Percentiles rank a stretch among this genome's conserved stretches.
Conservation (phyloP, 164 flowering plant genomes). For the Dillenia turbinata region DNA sequence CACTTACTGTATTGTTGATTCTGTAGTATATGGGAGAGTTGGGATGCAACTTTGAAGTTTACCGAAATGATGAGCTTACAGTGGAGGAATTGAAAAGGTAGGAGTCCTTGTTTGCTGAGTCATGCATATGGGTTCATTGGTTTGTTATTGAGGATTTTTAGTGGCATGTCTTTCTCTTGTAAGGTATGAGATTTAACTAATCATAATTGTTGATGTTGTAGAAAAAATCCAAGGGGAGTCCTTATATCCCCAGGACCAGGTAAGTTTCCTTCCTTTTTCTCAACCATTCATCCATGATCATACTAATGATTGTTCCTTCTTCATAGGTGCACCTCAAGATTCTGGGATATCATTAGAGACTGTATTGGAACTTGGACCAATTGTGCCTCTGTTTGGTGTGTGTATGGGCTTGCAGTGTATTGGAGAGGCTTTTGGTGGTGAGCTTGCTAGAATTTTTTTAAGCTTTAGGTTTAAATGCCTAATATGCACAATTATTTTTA, state of each 20-base stretch:
- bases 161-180: too few relatives aligned
- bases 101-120: background rate
- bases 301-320: background rate
- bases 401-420: constrained; percentile 99
- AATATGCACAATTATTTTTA: too few relatives aligned
- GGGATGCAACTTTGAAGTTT: constrained; percentile 79
- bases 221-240: constrained; percentile 91
- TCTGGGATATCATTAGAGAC: constrained; percentile 95
- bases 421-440: constrained; percentile 98
- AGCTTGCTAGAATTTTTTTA: background rate
- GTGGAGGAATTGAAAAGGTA: constrained; percentile 79
- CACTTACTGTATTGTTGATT: background rate
- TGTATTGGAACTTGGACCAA: constrained; percentile 88
- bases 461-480: too few relatives aligned
- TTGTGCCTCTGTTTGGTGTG: constrained; percentile 85
- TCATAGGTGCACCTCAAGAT: constrained; percentile 82
- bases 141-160: too few relatives aligned
- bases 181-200: too few relatives aligned
- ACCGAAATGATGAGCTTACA: constrained; percentile 84
- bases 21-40: constrained; percentile 89
- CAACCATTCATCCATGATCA: background rate
- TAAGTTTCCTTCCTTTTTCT: constrained; percentile 12
- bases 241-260: constrained; percentile 99
- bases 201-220: constrained; percentile 9
- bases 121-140: too few relatives aligned